phyloP scores from a whole-genome alignment of 495 filamentous ascomycete species.

The Tricharina praecox region DNA sequence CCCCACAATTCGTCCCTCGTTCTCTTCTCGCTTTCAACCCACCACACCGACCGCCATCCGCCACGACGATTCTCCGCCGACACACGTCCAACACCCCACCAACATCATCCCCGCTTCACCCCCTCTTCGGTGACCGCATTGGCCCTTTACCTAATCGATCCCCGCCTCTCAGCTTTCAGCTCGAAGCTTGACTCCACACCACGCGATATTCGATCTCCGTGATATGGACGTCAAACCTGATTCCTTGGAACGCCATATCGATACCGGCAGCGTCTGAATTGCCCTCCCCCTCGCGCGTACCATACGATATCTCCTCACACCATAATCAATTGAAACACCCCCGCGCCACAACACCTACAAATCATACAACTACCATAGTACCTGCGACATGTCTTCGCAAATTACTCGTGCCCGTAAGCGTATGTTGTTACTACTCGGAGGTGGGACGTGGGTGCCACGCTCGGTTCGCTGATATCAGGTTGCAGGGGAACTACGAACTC shows the following conservation, averaged over 20 bases:
- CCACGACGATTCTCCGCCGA: too few species aligned
- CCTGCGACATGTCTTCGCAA: conserved; percentile 7
- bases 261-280: conserved; percentile 5
- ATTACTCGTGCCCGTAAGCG: conserved; percentile 25
- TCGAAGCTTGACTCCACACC: not conserved
- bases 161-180: too few species aligned
- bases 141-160: too few species aligned
- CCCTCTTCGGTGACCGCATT: too few species aligned
- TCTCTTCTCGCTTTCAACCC: not conserved
- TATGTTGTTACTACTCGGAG: conserved; percentile 8
- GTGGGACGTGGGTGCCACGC: not conserved
- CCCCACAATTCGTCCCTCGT: not conserved
- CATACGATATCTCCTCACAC: too few species aligned
- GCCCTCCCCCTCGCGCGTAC: too few species aligned
- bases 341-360: too few species aligned
- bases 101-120: too few species aligned
- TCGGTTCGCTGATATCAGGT: not conserved
- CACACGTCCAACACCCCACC: not conserved
- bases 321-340: too few species aligned
- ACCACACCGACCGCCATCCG: not conserved
- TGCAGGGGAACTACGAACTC: conserved; percentile 69
- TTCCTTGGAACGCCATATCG: conserved; percentile 1
- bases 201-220: conserved; percentile 1
- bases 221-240: conserved; percentile 6
- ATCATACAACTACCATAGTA: too few species aligned